A percentile compares a stretch with the other conserved stretches of the same genome.
phyloP scores from a whole-genome alignment of 1,284 basidiomycete genomes.

The Sanghuangporus weigelae region DNA sequence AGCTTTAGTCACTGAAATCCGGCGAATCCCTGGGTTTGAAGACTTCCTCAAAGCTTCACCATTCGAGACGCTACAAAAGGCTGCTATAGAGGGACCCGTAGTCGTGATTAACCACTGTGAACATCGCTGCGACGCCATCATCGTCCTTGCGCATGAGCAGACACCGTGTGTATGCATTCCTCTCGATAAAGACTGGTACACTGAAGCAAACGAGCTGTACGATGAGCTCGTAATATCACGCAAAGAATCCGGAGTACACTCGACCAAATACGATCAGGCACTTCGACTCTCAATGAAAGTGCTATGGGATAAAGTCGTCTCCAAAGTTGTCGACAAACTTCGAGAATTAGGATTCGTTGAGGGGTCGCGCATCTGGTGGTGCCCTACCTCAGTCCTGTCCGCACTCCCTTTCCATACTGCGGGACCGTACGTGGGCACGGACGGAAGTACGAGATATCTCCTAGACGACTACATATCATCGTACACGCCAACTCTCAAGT shows the following conservation, averaged over 20 bases:
- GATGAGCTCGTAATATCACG: neutral
- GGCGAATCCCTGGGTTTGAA: constrained; percentile 12
- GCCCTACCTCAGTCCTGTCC: constrained; percentile 31
- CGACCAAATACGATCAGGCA: constrained; percentile 15
- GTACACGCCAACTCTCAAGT: constrained; percentile 33
- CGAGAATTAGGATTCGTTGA: constrained; percentile 8
- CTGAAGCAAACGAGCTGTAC: neutral
- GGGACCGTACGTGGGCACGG: neutral
- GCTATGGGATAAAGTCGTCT: constrained; percentile 32
- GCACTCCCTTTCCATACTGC: constrained; percentile 34
- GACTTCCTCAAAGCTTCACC: constrained; percentile 7
- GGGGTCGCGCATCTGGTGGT: constrained; percentile 40
- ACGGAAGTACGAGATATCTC: constrained; percentile 16
- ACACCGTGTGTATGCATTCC: neutral
- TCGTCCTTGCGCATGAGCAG: neutral
- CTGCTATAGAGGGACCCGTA: constrained; percentile 11
- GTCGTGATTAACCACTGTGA: constrained; percentile 2
- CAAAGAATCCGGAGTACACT: neutral
- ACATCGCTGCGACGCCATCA: constrained; percentile 4
- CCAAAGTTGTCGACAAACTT: constrained; percentile 26
- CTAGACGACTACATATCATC: constrained; percentile 32
- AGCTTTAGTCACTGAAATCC: neutral
- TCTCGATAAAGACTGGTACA: neutral
- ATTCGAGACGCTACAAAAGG: constrained; percentile 12
- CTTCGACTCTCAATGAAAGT: constrained; percentile 23